Conservation (phyloP, 495 filamentous ascomycete genomes). For the Pseudomonodictys pantanalensis region DNA sequence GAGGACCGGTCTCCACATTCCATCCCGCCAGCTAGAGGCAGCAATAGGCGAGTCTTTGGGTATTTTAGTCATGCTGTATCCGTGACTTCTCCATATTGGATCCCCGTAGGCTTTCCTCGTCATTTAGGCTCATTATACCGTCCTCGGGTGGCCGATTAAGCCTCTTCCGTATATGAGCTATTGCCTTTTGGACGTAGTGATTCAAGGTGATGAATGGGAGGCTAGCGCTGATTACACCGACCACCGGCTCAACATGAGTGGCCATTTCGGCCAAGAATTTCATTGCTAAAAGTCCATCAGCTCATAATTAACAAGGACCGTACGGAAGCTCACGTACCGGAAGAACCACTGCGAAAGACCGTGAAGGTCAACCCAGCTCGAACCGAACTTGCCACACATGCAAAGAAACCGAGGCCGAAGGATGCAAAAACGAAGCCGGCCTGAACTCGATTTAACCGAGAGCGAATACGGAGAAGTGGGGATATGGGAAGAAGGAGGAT, state of each 20-base stretch:
- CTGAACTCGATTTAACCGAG: neutral
- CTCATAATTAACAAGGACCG: neutral
- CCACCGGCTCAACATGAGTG: neutral
- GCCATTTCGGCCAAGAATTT: neutral
- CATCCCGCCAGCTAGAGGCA: too few relatives aligned
- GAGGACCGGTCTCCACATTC: too few relatives aligned
- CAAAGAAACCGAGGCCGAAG: neutral
- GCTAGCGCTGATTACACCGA: slow-evolving; percentile 3
- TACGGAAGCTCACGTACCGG: neutral
- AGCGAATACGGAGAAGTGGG: neutral
- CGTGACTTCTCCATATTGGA: too few relatives aligned
- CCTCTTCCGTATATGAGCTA: neutral
- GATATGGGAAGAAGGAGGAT: neutral
- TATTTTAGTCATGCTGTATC: neutral
- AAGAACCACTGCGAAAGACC: neutral
- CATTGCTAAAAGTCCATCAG: neutral
- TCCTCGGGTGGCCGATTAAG: neutral
- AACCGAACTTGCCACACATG: neutral
- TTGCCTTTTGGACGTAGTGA: neutral
- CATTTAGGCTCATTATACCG: too few relatives aligned
- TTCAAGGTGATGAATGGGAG: slow-evolving; percentile 1
- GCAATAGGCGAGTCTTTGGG: too few relatives aligned
- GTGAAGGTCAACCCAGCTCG: too few relatives aligned
- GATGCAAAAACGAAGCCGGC: neutral
- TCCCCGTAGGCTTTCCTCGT: too few relatives aligned